These are phyloP conservation scores for Smittium mucronatum DNA, from an alignment of 371 early-diverging fungal species.

Conservation along the genomic window DNA sequence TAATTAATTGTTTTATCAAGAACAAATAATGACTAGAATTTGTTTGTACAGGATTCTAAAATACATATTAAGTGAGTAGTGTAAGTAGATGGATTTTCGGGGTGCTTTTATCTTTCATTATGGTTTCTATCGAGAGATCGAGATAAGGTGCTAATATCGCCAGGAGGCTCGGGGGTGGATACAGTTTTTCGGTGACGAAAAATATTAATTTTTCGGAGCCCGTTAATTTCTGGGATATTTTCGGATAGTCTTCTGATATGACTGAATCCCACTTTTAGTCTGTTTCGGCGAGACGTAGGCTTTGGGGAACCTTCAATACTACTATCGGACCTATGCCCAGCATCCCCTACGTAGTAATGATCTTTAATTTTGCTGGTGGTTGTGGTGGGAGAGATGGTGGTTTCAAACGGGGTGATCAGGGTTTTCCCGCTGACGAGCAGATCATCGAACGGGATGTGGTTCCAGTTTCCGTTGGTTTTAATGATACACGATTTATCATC, in stretches of 20 bases:
- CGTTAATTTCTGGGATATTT: background rate
- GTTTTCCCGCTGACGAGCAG: constrained; percentile 10
- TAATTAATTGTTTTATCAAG: too few species aligned
- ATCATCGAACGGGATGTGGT: constrained; percentile 1
- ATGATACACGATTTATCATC: background rate
- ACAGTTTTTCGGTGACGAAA: background rate
- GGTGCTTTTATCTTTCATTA: too few species aligned
- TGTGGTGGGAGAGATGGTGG: background rate
- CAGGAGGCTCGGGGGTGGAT: background rate
- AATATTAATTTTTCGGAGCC: background rate
- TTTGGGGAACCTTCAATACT: background rate
- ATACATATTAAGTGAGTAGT: too few species aligned
- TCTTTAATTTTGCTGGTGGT: too few species aligned
- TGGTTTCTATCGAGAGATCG: too few species aligned
- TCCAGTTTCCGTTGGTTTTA: background rate
- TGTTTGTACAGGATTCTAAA: too few species aligned
- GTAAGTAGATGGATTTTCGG: too few species aligned
- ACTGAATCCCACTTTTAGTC: background rate
- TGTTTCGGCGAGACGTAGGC: background rate
- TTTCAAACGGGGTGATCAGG: constrained; percentile 8
- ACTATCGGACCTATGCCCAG: background rate
- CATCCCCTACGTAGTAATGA: background rate
- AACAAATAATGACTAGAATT: too few species aligned
- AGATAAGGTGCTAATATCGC: too few species aligned
- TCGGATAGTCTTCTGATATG: background rate